Evolutionary conservation across 495 filamentous ascomycete species (phyloP).

Genomic region (Immersiella caudata): DNA sequence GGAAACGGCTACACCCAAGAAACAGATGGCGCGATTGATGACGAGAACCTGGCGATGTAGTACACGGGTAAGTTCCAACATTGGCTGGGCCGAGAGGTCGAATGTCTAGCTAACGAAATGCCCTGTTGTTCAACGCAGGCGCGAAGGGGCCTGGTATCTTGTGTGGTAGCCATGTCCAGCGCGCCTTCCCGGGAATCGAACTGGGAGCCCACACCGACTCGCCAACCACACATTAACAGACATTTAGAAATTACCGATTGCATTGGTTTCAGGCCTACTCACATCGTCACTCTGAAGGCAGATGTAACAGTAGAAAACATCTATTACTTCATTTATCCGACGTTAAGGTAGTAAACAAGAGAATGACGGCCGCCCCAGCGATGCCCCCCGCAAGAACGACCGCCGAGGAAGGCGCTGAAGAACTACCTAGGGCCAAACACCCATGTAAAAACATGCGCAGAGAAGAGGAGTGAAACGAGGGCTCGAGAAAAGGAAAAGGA

Average conservation of each 20-base stretch:
- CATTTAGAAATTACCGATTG: too few species aligned
- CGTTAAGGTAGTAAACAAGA: slow-evolving; percentile 5
- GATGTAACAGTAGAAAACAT: not conserved
- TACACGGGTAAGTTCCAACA: not conserved
- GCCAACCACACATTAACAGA: too few species aligned
- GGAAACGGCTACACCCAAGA: not conserved
- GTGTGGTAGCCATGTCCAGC: not conserved
- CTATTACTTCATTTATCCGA: slow-evolving; percentile 15
- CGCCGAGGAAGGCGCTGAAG: slow-evolving; percentile 16
- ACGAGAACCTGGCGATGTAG: not conserved
- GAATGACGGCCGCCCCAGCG: not conserved
- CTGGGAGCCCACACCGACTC: too few species aligned
- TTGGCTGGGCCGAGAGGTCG: not conserved
- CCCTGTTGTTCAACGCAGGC: not conserved
- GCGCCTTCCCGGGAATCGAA: not conserved
- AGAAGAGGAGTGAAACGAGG: slow-evolving; percentile 1
- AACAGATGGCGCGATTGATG: not conserved
- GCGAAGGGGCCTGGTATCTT: too few species aligned
- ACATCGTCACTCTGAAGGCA: too few species aligned
- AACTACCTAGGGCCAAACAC: slow-evolving; percentile 6
- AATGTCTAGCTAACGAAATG: not conserved
- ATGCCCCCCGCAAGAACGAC: slow-evolving; percentile 2
- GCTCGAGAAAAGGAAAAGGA: slow-evolving; percentile 22
- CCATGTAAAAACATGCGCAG: slow-evolving; percentile 3
- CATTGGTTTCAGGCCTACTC: too few species aligned